Percentiles rank a stretch among this genome's conserved stretches.
Conservation (phyloP, 2,329 filamentous ascomycete species). For the Diaporthe ilicicola region DNA sequence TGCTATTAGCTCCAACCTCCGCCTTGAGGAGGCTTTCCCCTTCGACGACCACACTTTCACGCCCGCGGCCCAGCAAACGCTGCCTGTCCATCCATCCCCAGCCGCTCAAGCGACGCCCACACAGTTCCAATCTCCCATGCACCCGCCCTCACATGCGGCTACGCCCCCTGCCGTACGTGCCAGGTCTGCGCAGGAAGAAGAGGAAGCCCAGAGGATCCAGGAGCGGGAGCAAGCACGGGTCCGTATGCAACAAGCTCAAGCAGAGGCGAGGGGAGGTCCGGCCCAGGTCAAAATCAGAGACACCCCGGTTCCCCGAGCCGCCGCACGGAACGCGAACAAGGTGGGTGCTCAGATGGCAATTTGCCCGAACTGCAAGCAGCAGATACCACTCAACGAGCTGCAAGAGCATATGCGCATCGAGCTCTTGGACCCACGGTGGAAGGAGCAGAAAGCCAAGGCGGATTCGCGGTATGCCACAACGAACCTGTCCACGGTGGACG, state of each 20-base stretch:
- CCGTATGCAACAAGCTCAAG: slow-evolving; percentile 78
- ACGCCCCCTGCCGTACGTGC: slow-evolving; percentile 46
- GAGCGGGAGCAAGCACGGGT: slow-evolving; percentile 68
- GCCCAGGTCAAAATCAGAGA: slow-evolving; percentile 88
- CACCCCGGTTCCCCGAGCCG: slow-evolving; percentile 89
- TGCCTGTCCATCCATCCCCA: slow-evolving; percentile 55
- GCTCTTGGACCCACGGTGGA: slow-evolving; percentile 92
- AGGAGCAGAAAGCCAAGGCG: slow-evolving; percentile 91
- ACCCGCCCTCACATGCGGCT: slow-evolving; percentile 44
- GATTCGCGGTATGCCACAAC: slow-evolving; percentile 86
- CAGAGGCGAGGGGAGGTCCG: slow-evolving; percentile 75
- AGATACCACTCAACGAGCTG: slow-evolving; percentile 86
- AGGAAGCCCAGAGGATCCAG: slow-evolving; percentile 69
- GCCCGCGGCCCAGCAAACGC: slow-evolving; percentile 47
- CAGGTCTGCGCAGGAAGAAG: slow-evolving; percentile 61
- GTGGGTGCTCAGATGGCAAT: slow-evolving; percentile 73
- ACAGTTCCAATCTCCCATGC: slow-evolving; percentile 41
- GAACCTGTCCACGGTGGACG: slow-evolving; percentile 85
- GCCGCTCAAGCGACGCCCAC: slow-evolving; percentile 45
- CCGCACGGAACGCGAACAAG: slow-evolving; percentile 74
- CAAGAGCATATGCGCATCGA: slow-evolving; percentile 96
- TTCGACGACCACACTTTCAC: slow-evolving; percentile 70
- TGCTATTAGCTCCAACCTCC: slow-evolving; percentile 81
- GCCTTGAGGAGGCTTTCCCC: slow-evolving; percentile 96
- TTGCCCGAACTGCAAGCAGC: slow-evolving; percentile 93